These are phyloP conservation scores for Paraleonurus japonicus DNA, from an alignment of 257 asterid genomes.

Conservation along the genomic window DNA sequence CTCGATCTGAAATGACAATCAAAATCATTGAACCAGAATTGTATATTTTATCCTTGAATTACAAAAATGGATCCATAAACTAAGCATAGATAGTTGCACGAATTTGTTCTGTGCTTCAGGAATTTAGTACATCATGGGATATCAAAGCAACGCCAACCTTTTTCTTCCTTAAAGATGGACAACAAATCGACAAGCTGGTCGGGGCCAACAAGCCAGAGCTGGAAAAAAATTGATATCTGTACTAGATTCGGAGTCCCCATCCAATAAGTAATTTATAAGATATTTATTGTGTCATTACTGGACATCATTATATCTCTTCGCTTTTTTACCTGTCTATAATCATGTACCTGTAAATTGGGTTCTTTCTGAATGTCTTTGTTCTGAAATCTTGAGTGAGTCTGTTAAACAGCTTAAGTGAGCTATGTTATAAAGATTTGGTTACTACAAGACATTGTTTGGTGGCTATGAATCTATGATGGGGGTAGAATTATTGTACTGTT, in stretches of 20 bases:
- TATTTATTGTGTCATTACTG: background rate
- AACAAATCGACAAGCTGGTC: slow-evolving; percentile 87
- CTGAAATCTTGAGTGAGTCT: slow-evolving; percentile 2
- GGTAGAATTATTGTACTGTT: background rate
- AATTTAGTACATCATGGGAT: slow-evolving; percentile 93
- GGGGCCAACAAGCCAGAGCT: slow-evolving; percentile 97
- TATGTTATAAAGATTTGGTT: slow-evolving; percentile 30
- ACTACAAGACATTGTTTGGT: slow-evolving; percentile 42
- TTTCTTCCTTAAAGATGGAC: slow-evolving; percentile 83
- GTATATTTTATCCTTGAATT: background rate
- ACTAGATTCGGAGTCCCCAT: slow-evolving; percentile 43
- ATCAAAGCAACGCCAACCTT: slow-evolving; percentile 99
- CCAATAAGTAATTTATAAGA: slow-evolving; percentile 27
- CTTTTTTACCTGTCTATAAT: slow-evolving; percentile 17
- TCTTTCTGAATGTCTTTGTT: slow-evolving; percentile 13
- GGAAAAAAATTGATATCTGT: slow-evolving; percentile 70
- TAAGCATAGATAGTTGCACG: slow-evolving; percentile 8
- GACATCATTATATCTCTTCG: background rate
- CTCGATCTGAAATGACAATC: background rate
- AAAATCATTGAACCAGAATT: background rate
- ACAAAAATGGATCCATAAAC: background rate
- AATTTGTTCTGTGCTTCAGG: slow-evolving; percentile 47
- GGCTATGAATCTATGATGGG: background rate
- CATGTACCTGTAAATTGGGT: slow-evolving; percentile 29
- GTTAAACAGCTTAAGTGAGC: background rate